phyloP scores from a whole-genome alignment of 2,329 filamentous ascomycete species.

The Colletotrichum falcatum region DNA sequence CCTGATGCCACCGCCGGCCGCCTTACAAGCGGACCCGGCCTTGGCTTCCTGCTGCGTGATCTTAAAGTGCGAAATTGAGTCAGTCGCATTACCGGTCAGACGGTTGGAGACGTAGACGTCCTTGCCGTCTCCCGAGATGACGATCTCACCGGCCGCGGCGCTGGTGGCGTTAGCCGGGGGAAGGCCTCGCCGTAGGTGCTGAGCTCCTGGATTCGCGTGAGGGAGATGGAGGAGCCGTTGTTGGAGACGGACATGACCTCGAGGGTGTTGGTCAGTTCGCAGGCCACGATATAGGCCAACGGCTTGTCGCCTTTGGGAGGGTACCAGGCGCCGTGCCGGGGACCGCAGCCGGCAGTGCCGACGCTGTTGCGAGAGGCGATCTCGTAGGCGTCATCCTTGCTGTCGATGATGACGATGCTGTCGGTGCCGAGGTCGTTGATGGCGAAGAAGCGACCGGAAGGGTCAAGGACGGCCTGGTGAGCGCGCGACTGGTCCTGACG shows the following conservation, averaged over 20 bases:
- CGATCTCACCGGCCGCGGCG: conserved; percentile 60
- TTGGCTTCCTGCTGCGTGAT: conserved; percentile 44
- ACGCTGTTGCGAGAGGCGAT: conserved; percentile 52
- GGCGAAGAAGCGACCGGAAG: conserved; percentile 61
- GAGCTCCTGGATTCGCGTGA: conserved; percentile 53
- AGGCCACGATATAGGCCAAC: conserved; percentile 61
- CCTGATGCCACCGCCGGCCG: conserved; percentile 45
- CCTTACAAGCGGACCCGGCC: conserved; percentile 43
- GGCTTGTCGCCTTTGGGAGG: conserved; percentile 48
- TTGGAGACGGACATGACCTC: conserved; percentile 58
- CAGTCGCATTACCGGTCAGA: conserved; percentile 56
- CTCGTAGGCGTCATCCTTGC: conserved; percentile 54
- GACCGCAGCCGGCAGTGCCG: conserved; percentile 56
- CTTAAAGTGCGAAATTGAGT: conserved; percentile 62
- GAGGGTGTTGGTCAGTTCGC: conserved; percentile 60
- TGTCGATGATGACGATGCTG: conserved; percentile 59
- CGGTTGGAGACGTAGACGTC: conserved; percentile 66
- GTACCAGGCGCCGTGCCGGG: conserved; percentile 64
- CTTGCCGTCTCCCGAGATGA: conserved; percentile 54
- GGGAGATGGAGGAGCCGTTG: conserved; percentile 49
- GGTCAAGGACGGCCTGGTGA: conserved; percentile 62
- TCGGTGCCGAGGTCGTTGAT: conserved; percentile 64
- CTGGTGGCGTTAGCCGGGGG: conserved; percentile 50
- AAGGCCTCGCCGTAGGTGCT: conserved; percentile 51
- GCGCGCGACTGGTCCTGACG: conserved; percentile 54